Evolutionary conservation across 768 basidiomycete species (phyloP), one percentile per base, ranked within the genome.

Genomic region (Pleurotus platypus): DNA sequence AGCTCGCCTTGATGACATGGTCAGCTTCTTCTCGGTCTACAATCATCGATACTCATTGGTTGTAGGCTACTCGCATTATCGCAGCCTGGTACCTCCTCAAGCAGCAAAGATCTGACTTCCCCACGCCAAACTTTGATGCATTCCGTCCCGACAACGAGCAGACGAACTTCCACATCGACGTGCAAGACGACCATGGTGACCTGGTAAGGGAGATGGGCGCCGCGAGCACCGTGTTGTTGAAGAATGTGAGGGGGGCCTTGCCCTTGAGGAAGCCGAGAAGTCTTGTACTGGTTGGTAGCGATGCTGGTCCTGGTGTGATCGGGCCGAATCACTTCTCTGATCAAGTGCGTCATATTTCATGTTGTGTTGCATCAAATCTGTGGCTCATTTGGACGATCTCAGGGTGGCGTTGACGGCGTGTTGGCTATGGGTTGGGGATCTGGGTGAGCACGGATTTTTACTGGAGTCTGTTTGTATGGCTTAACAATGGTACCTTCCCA

Each of bases 381-480:
- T 26, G 24, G 24, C 24, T 26, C 1, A 26, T 6, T 1, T 5
- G 24, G 24, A 26, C 30, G 3, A 35, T 35, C 11, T 35, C 30
- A 79, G 62, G 84, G 80, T 48, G 85, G 86, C 22, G 71, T 75
- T 27, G 81, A 79, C 48, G 92, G 92, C 8, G 78, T 89, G 15
- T 77, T 97, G 18, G 92, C 92, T 6, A 88, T 94, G 87, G 93
- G 93, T 12, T 97, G 94, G 94, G 94, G 92, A 38, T 89, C 87
- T 49, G 92, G 92, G 71, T 77, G 46, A 39, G 72, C 63, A 12
- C 9, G 22, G 24, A 9, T 11, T 11, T 13, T 12, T 4, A 4
- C 5, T 20, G 5, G 9, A 16, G 4, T 35, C 49, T 1, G 4
- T 3, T 11, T 35, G 15, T 3, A 12, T 13, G 0, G n/a, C 38